A percentile compares a stretch with the other conserved stretches of the same genome.
Evolutionary conservation across 768 basidiomycete species (phyloP).

Genomic region (Mycena floridula): DNA sequence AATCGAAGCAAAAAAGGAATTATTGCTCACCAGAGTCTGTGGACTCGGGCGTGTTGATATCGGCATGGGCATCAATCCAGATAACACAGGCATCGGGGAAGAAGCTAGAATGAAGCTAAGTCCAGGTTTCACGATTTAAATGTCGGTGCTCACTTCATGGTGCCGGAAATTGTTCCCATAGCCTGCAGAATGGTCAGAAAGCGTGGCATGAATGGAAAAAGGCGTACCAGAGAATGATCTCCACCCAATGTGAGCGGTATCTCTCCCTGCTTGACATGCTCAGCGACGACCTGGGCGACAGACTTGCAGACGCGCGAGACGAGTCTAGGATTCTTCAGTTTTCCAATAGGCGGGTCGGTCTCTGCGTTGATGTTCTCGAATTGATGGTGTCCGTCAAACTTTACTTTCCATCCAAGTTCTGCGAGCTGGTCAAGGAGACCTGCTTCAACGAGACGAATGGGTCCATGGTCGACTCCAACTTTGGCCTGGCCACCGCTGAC

Average conservation of each 20-base stretch:
- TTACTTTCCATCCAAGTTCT: slow-evolving; percentile 81
- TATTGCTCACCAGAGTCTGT: slow-evolving; percentile 71
- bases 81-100: slow-evolving; percentile 82
- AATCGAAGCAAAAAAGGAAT: slow-evolving; percentile 7
- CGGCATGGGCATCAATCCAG: slow-evolving; percentile 97
- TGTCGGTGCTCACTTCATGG: slow-evolving; percentile 53
- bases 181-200: slow-evolving; percentile 32
- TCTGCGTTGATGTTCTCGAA: slow-evolving; percentile 68
- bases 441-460: slow-evolving; percentile 83
- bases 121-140: not conserved
- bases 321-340: slow-evolving; percentile 83
- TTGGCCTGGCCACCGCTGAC: slow-evolving; percentile 66
- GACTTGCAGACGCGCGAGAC: slow-evolving; percentile 80
- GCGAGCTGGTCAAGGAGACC: slow-evolving; percentile 76
- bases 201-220: slow-evolving; percentile 3
- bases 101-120: too few species aligned
- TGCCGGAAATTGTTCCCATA: slow-evolving; percentile 93
- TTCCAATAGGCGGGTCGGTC: slow-evolving; percentile 78
- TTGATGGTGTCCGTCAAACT: slow-evolving; percentile 86
- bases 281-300: slow-evolving; percentile 72
- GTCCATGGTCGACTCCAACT: slow-evolving; percentile 80
- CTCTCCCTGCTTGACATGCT: slow-evolving; percentile 69
- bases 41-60: slow-evolving; percentile 87
- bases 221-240: slow-evolving; percentile 85
- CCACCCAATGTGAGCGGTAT: slow-evolving; percentile 91